Base-by-base conservation (phyloP, 768 basidiomycete genomes). In the Pleurotus eryngii region DNA sequence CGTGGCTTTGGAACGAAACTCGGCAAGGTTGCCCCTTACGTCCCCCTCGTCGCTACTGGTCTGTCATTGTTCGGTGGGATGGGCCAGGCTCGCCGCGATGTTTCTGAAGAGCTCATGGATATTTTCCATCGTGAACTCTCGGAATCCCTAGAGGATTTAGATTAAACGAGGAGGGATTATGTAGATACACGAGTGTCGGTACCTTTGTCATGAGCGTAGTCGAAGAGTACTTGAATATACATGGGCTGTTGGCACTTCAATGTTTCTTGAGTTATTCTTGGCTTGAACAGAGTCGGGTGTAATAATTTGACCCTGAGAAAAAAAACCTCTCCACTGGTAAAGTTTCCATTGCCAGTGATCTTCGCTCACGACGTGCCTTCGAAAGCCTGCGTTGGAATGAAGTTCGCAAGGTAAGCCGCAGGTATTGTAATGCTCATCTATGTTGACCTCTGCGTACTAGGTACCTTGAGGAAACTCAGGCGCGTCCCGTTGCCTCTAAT, bases 381-480 rank as follows among this genome's bases (percentile, higher is more conserved):
- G 9, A 35, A 35, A 35, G 30, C 30, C 3, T 35, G 30, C 30
- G 30, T 9, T 35, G 11, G 20, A 27, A 86, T 86, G 85, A 85
- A 82, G 65, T 86, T 86, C 74, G 76, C 78, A 63, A 76, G 74
- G 85, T 85, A 57, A 62, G 77, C 67, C 17, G 7, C 43, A 18
- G 47, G 43, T 46, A 12, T 24, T 49, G 15, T 27, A 55, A 17
- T 20, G 20, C 38, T 24, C 12, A 22, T 35, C 57, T 38, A 37
- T 12, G 48, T 30, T 24, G 17, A 27, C 17, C 27, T 46, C 51
- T 59, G 15, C 50, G 50, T 35, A 14, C 11, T 58, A 89, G 88
- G 60, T 84, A 88, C 67, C 74, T 90, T n/a, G 74, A 82, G 61
- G 86, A 90, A 64, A 84, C 82, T 1, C 86, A 87, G 76, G 88